A percentile compares a stretch with the other conserved stretches of the same genome.
Conservation (phyloP, 2,329 filamentous ascomycete genomes). For the Sclerotinia spermophila region DNA sequence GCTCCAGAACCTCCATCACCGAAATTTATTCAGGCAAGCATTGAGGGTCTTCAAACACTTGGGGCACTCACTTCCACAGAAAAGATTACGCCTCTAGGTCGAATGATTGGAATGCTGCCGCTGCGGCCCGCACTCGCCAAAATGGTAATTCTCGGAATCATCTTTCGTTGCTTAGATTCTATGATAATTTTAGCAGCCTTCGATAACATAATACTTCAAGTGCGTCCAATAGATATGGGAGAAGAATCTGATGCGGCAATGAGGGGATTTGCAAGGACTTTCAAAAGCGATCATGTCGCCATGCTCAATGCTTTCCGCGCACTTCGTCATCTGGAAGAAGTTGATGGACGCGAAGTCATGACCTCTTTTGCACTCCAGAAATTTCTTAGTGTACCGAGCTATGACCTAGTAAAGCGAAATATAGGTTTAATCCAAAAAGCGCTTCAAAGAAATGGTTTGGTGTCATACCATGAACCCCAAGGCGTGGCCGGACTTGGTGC, state of each 20-base stretch:
- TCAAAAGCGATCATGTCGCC: constrained; percentile 46
- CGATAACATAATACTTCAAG: constrained; percentile 78
- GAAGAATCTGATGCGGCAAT: constrained; percentile 68
- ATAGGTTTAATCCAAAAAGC: neutral
- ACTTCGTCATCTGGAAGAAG: constrained; percentile 36
- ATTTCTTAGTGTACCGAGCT: constrained; percentile 32
- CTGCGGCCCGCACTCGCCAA: constrained; percentile 87
- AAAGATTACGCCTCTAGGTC: constrained; percentile 76
- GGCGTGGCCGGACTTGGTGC: constrained; percentile 6
- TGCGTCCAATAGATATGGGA: constrained; percentile 75
- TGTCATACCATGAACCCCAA: neutral
- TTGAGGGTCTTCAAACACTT: constrained; percentile 75
- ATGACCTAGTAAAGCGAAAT: neutral
- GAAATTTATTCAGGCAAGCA: constrained; percentile 76
- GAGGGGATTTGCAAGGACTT: constrained; percentile 58
- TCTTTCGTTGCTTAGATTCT: constrained; percentile 86
- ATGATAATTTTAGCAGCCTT: constrained; percentile 84
- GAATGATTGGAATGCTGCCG: constrained; percentile 84
- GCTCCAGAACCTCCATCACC: constrained; percentile 83
- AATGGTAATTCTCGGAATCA: constrained; percentile 87
- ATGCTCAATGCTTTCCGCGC: constrained; percentile 44
- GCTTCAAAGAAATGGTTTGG: neutral
- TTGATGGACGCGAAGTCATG: neutral
- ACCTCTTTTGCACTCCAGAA: constrained; percentile 24
- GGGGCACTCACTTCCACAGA: constrained; percentile 79